phyloP scores from a whole-genome alignment of 257 asterid species.

The Solanum piurae region DNA sequence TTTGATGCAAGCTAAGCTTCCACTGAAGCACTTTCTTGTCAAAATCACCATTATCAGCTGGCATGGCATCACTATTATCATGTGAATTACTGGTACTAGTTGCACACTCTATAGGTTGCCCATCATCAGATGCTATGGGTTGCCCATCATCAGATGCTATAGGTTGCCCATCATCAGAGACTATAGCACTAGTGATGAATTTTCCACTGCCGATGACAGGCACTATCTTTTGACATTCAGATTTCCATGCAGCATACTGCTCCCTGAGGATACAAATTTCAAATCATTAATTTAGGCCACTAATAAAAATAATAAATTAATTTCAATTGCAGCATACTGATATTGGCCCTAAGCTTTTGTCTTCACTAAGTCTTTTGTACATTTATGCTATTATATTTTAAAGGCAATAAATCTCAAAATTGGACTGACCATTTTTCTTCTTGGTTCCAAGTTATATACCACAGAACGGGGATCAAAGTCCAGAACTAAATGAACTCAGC shows the following conservation, averaged over 20 bases:
- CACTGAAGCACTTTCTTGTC: slow-evolving; percentile 62
- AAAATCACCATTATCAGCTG: slow-evolving; percentile 16
- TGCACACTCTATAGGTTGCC: background rate
- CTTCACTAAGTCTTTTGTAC: background rate
- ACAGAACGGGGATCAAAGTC: background rate
- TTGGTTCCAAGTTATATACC: background rate
- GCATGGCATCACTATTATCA: slow-evolving; percentile 3
- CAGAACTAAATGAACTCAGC: background rate
- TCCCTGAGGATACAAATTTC: slow-evolving; percentile 35
- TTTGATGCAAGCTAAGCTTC: slow-evolving; percentile 70
- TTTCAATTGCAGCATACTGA: background rate
- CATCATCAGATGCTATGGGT: slow-evolving; percentile 30
- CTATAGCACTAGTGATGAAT: slow-evolving; percentile 49
- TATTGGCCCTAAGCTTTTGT: background rate
- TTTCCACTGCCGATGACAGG: slow-evolving; percentile 81
- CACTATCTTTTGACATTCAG: slow-evolving; percentile 61
- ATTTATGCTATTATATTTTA: background rate
- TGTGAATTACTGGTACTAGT: background rate
- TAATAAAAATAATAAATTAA: background rate
- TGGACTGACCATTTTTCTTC: background rate
- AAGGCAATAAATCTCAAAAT: background rate
- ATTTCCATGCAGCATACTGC: slow-evolving; percentile 71
- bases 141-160: slow-evolving; percentile 18
- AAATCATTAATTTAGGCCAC: background rate
- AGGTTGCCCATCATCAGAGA: slow-evolving; percentile 37